Conservation (phyloP, 176 grass and related monocot genomes). For the barley (Hordeum vulgare) region MorexV3_pseudomolecules_assembly NC_058522.1:10834897-10835396, state of each 20-base stretch:
- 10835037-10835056: neutral
- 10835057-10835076: neutral
- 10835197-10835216: conserved; percentile 71
- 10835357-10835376: conserved; percentile 93
- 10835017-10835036: neutral
- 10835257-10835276: conserved; percentile 84
- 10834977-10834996: conserved; percentile 68
- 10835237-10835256: conserved; percentile 89
- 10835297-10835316: conserved; percentile 23
- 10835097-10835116: conserved; percentile 70
- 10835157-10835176: conserved; percentile 66
- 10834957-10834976: conserved; percentile 70
- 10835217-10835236: conserved; percentile 91
- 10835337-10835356: conserved; percentile 8
- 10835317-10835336: neutral
- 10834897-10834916: conserved; percentile 71
- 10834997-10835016: conserved; percentile 8
- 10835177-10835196: conserved; percentile 66
- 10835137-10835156: conserved; percentile 67
- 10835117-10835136: conserved; percentile 87
- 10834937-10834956: conserved; percentile 87
- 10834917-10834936: conserved; percentile 75
- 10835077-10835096: conserved; percentile 56
- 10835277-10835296: conserved; percentile 53
- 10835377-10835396: conserved; percentile 74